phyloP scores from a whole-genome alignment of 2,329 filamentous ascomycete species.

The Pseudocercospora cruenta region DNA sequence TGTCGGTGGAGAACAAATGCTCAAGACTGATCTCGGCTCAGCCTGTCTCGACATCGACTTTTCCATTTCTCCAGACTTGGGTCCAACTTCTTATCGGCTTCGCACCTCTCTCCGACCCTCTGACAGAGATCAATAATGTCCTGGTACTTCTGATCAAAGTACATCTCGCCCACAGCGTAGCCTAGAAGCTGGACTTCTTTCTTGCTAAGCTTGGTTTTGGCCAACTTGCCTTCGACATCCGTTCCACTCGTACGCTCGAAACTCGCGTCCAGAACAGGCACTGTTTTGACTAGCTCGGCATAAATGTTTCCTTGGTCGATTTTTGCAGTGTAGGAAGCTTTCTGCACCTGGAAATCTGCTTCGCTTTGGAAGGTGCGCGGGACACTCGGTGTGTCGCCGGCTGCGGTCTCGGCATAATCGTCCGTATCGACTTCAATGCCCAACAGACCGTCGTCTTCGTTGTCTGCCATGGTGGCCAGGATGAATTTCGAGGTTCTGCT shows the following conservation, averaged over 20 bases:
- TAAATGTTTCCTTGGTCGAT: conserved; percentile 35
- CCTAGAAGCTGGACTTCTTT: conserved; percentile 43
- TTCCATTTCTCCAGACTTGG: conserved; percentile 33
- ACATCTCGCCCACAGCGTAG: conserved; percentile 63
- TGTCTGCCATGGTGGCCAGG: conserved; percentile 7
- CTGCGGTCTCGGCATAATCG: conserved; percentile 36
- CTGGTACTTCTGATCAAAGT: conserved; percentile 61
- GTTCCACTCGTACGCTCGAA: no score
- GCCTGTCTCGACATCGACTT: conserved; percentile 8
- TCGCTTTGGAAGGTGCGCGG: conserved; percentile 40
- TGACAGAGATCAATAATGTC: conserved; percentile 37
- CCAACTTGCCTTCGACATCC: background rate
- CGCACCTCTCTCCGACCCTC: conserved; percentile 29
- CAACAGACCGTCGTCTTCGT: conserved; percentile 30
- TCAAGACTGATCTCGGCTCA: background rate
- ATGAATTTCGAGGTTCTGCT: background rate
- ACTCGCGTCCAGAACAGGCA: conserved; percentile 29
- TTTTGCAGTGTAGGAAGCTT: conserved; percentile 37
- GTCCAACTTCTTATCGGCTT: conserved; percentile 29
- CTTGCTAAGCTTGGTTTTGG: conserved; percentile 33
- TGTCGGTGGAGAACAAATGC: no score
- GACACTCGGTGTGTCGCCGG: conserved; percentile 30
- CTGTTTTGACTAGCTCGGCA: conserved; percentile 24
- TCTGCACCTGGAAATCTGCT: conserved; percentile 37
- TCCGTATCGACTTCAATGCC: conserved; percentile 39